A percentile compares a stretch with the other conserved stretches of the same genome.
Evolutionary conservation across 208 protist genomes (phyloP).

Genomic region (Porcisia deanei): DNA sequence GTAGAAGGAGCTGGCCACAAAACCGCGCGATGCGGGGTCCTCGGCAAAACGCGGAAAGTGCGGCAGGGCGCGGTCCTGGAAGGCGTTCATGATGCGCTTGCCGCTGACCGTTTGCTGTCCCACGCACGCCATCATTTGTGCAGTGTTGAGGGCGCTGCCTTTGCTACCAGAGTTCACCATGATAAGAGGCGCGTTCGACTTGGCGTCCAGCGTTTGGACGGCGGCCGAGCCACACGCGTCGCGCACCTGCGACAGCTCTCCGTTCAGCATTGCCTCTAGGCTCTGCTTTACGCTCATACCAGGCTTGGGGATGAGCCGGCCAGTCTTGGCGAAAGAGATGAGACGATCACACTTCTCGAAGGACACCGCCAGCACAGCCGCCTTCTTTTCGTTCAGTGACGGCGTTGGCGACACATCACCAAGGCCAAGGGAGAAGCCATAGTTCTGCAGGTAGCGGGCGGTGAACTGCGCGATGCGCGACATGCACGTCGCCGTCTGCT

Average conservation of each 20-base stretch:
- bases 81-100: conserved; percentile 98
- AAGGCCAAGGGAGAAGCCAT: conserved; percentile 99
- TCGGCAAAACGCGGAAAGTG: conserved; percentile 95
- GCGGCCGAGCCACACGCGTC: conserved; percentile 97
- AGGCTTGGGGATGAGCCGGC: conserved; percentile 91
- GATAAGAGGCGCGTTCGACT: conserved; percentile 97
- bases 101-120: conserved; percentile 99
- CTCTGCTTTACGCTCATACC: conserved; percentile 96
- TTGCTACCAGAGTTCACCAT: conserved; percentile 99
- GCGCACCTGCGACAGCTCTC: conserved; percentile 96
- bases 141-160: conserved; percentile 99
- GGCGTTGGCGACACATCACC: conserved; percentile 95
- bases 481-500: conserved; percentile 94
- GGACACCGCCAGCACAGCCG: conserved; percentile 90
- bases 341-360: conserved; percentile 92
- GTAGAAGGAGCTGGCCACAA: conserved; percentile 99
- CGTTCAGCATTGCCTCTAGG: conserved; percentile 96
- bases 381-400: conserved; percentile 89
- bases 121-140: conserved; percentile 99
- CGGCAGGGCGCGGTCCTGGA: conserved; percentile 97
- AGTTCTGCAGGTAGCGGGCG: conserved; percentile 93
- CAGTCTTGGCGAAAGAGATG: conserved; percentile 93
- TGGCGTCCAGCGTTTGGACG: conserved; percentile 91
- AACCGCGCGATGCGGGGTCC: conserved; percentile 95
- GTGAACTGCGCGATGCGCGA: conserved; percentile 95